Percentiles rank a stretch among this genome's conserved stretches.
Conservation (phyloP, 257 asterid genomes). For the Pogostemon cablin region DNA sequence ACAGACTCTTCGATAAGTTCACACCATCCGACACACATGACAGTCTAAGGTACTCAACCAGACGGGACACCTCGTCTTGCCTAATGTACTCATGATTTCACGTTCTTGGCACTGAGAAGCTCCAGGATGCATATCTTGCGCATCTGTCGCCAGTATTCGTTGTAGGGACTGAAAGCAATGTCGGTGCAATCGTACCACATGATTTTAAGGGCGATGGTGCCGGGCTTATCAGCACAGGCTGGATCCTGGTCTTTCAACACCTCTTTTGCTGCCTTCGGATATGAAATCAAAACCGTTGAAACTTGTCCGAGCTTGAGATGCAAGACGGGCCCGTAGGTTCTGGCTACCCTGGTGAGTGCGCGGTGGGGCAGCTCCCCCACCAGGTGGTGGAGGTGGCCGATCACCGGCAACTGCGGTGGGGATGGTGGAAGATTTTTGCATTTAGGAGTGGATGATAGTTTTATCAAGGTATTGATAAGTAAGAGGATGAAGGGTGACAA, state of each 20-base stretch:
- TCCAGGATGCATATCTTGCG: constrained; percentile 37
- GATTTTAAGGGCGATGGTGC: background rate
- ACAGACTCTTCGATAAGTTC: constrained; percentile 20
- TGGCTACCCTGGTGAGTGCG: background rate
- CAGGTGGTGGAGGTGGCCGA: no score
- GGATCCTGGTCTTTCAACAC: constrained; percentile 14
- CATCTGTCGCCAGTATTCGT: constrained; percentile 39
- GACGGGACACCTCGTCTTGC: constrained; percentile 21
- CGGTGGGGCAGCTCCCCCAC: background rate
- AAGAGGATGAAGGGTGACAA: no score
- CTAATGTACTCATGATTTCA: constrained; percentile 26
- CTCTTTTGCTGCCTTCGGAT: background rate
- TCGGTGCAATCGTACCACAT: constrained; percentile 34
- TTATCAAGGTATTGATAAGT: no score
- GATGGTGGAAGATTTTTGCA: constrained; percentile 22
- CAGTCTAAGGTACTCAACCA: background rate
- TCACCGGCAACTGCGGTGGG: background rate
- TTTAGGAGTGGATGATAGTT: background rate
- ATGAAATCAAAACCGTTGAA: constrained; percentile 1
- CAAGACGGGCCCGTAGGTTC: constrained; percentile 6
- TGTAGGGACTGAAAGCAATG: constrained; percentile 28
- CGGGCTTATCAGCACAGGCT: background rate
- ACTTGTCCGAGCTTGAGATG: constrained; percentile 24
- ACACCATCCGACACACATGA: background rate
- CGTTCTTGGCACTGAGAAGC: constrained; percentile 31